phyloP scores from a whole-genome alignment of 2,329 filamentous ascomycete species.

The Lizonia empirigonia region DNA sequence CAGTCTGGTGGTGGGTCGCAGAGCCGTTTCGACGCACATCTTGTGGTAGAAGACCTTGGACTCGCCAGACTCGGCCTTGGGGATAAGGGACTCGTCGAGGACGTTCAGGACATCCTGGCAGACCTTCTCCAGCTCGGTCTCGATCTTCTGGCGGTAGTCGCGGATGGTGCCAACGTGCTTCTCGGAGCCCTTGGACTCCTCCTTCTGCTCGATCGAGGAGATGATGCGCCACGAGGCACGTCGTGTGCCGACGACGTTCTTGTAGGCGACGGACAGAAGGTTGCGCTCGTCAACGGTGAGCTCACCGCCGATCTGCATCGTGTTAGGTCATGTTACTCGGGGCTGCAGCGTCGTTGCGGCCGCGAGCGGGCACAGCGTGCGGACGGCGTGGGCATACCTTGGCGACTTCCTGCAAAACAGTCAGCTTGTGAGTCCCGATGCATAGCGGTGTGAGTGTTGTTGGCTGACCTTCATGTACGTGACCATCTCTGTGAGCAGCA shows the following conservation, averaged over 20 bases:
- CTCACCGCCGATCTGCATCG: conserved; percentile 65
- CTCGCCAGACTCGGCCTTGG: conserved; percentile 94
- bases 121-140: conserved; percentile 94
- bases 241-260: conserved; percentile 98
- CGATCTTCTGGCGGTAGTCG: conserved; percentile 98
- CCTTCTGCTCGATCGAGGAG: conserved; percentile 99
- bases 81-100: conserved; percentile 89
- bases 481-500: conserved; percentile 76
- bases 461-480: conserved; percentile 89
- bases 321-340: conserved; percentile 27
- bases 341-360: conserved; percentile 20
- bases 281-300: conserved; percentile 77
- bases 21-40: conserved; percentile 70
- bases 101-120: conserved; percentile 98
- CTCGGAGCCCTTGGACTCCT: conserved; percentile 97
- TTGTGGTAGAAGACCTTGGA: conserved; percentile 99
- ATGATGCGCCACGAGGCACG: conserved; percentile 99
- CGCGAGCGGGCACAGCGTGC: conserved; percentile 29
- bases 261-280: conserved; percentile 98
- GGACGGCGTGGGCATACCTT: conserved; percentile 64
- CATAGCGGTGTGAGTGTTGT: background rate
- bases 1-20: conserved; percentile 18
- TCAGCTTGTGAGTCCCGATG: conserved; percentile 38
- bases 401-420: conserved; percentile 77
- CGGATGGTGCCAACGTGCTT: conserved; percentile 94